These are phyloP conservation scores for Trichoderma sp. DNA, from an alignment of 2,329 filamentous ascomycete genomes.

Conservation along the genomic window DNA sequence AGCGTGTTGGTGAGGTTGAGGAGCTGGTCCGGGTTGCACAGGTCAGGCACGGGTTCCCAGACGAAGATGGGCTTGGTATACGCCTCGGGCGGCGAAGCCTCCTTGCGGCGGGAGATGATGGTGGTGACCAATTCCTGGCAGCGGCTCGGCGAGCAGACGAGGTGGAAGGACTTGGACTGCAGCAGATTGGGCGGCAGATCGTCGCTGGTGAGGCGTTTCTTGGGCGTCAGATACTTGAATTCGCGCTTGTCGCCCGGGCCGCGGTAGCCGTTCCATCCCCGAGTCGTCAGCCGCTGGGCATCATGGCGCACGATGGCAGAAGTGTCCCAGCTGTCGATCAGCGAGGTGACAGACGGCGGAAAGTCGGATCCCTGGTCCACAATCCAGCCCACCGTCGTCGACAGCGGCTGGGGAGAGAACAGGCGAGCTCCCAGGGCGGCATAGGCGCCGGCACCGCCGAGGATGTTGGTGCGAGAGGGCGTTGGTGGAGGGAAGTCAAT, in stretches of 20 bases:
- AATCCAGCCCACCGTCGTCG: slow-evolving; percentile 78
- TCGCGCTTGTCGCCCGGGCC: slow-evolving; percentile 64
- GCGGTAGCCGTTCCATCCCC: slow-evolving; percentile 89
- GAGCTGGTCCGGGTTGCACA: slow-evolving; percentile 69
- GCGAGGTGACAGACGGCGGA: slow-evolving; percentile 58
- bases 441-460: slow-evolving; percentile 88
- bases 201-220: slow-evolving; percentile 71
- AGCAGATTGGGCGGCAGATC: slow-evolving; percentile 67
- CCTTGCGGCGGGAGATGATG: slow-evolving; percentile 60
- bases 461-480: slow-evolving; percentile 66
- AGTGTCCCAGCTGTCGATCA: slow-evolving; percentile 74
- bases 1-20: slow-evolving; percentile 62
- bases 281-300: slow-evolving; percentile 69
- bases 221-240: slow-evolving; percentile 86
- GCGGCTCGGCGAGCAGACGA: slow-evolving; percentile 76
- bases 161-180: slow-evolving; percentile 74
- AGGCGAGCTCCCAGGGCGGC: slow-evolving; percentile 84
- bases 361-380: slow-evolving; percentile 90
- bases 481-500: slow-evolving; percentile 77
- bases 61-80: slow-evolving; percentile 69
- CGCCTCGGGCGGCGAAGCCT: slow-evolving; percentile 31
- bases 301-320: slow-evolving; percentile 66
- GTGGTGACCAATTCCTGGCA: slow-evolving; percentile 72
- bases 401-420: slow-evolving; percentile 67
- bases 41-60: slow-evolving; percentile 93